Evolutionary conservation across 1,139 yeast species (phyloP), one percentile per base, ranked within the genome.

Genomic region (Taphrina communis): DNA sequence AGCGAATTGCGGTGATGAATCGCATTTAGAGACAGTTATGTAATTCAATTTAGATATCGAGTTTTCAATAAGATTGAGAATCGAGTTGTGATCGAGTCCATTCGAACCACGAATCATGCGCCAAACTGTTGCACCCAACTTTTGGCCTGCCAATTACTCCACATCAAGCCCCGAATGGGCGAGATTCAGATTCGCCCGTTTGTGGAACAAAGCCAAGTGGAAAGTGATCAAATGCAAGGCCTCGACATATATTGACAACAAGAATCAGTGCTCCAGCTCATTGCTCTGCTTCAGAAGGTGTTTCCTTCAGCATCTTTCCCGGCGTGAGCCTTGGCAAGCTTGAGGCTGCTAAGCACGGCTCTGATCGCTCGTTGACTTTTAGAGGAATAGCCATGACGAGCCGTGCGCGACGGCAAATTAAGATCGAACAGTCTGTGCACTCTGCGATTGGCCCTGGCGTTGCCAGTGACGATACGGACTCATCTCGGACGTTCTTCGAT

Each of bases 1-100:
- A 79, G 85, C 62, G 66, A 80, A 55, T 84, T 75, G 73, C 72
- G 72, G 19, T 78, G 71, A 48, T 21, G 19, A 12, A 7, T 6
- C 19, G 19, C 9, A n/a, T 14, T 4, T 6, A 44, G 48, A 44
- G 48, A 12, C 42, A 44, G 48, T 17, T n/a, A 44, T 44, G 48
- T 44, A 11, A 42, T 42, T 42, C 9, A 44, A 39, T 39, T 39
- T 14, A 14, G 31, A 17, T 25, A 25, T 25, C 31, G 31, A 25
- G 4, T 25, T 25, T 25, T 25, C 4, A 25, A 25, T 2, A 2
- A 25, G 31, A 25, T 2, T 25, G 31, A 25, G 31, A 25, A 25
- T 25, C 31, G 31, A 25, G 31, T 25, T 25, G 31, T 25, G 31
- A 25, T 25, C 4, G 31, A 25, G 31, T 25, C 31, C 31, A 25